Evolutionary conservation across 805 yeast genomes (phyloP).

Genomic region (Ogataea polymorpha): DNA sequence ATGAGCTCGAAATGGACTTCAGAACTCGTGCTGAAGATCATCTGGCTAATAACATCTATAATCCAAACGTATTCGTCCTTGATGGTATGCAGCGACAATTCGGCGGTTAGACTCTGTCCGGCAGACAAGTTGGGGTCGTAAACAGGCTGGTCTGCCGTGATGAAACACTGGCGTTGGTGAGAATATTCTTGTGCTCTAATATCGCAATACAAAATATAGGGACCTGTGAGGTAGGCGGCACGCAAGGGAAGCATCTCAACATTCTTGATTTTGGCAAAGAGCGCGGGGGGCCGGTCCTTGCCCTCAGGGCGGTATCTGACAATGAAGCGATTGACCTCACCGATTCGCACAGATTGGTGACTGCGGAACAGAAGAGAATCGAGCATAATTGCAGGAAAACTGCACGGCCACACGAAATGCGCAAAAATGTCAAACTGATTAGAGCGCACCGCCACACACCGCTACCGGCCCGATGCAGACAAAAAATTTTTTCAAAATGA

Average conservation of each 20-base stretch:
- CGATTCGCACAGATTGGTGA: slow-evolving; percentile 46
- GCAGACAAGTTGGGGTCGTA: slow-evolving; percentile 72
- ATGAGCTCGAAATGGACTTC: slow-evolving; percentile 64
- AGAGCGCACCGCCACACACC: slow-evolving; percentile 10
- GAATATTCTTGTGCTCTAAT: slow-evolving; percentile 65
- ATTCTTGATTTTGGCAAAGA: slow-evolving; percentile 65
- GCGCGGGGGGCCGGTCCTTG: slow-evolving; percentile 11
- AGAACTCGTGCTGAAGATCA: slow-evolving; percentile 67
- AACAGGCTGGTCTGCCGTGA: slow-evolving; percentile 75
- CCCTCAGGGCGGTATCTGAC: slow-evolving; percentile 45
- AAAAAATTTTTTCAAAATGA: slow-evolving; percentile 11
- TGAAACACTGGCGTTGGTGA: slow-evolving; percentile 48
- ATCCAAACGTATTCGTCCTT: slow-evolving; percentile 66
- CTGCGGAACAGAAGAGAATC: slow-evolving; percentile 23
- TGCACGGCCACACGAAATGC: slow-evolving; percentile 10
- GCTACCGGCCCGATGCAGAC: slow-evolving; percentile 10
- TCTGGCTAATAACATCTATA: slow-evolving; percentile 77
- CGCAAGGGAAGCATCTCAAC: slow-evolving; percentile 67
- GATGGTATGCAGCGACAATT: slow-evolving; percentile 61
- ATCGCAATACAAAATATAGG: slow-evolving; percentile 81
- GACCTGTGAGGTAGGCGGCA: slow-evolving; percentile 88
- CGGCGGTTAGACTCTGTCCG: slow-evolving; percentile 59
- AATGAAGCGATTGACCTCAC: slow-evolving; percentile 56
- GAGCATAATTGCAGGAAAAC: slow-evolving; percentile 1
- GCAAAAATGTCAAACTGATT: neutral